phyloP scores from a whole-genome alignment of 2,329 filamentous ascomycete species.

The Ceratocystis variospora region DNA sequence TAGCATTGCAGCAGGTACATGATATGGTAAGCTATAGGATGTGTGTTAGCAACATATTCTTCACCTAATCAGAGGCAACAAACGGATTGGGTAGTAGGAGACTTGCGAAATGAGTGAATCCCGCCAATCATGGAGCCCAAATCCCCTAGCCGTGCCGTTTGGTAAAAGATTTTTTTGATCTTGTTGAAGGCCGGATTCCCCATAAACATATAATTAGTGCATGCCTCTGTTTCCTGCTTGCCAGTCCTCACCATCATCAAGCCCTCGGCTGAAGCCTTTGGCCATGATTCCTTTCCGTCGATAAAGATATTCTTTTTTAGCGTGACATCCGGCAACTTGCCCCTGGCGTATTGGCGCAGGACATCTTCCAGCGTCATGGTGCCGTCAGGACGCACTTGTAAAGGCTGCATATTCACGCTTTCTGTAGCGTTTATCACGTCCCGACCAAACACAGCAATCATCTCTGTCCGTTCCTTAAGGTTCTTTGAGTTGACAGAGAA shows the following conservation, averaged over 20 bases:
- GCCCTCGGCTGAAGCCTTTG: conserved; percentile 61
- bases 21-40: conserved; percentile 60
- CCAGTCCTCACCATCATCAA: conserved; percentile 59
- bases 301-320: conserved; percentile 70
- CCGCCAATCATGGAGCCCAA: conserved; percentile 73
- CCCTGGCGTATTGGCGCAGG: conserved; percentile 41
- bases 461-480: conserved; percentile 80
- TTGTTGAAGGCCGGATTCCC: conserved; percentile 62
- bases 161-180: conserved; percentile 62
- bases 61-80: conserved; percentile 29
- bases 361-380: conserved; percentile 45
- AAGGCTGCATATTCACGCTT: conserved; percentile 34
- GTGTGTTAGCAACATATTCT: conserved; percentile 33
- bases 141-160: conserved; percentile 63
- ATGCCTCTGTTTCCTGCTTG: conserved; percentile 36
- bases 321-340: conserved; percentile 56
- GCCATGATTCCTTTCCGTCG: conserved; percentile 79
- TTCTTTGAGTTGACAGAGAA: conserved; percentile 48
- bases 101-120: conserved; percentile 35
- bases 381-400: conserved; percentile 27
- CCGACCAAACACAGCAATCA: conserved; percentile 50
- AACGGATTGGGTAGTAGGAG: not conserved
- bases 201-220: conserved; percentile 58
- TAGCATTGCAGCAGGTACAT: conserved; percentile 88
- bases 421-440: conserved; percentile 43